These are phyloP conservation scores for Peniophora sp. DNA, from an alignment of 1,284 basidiomycete species.

Conservation along the genomic window DNA sequence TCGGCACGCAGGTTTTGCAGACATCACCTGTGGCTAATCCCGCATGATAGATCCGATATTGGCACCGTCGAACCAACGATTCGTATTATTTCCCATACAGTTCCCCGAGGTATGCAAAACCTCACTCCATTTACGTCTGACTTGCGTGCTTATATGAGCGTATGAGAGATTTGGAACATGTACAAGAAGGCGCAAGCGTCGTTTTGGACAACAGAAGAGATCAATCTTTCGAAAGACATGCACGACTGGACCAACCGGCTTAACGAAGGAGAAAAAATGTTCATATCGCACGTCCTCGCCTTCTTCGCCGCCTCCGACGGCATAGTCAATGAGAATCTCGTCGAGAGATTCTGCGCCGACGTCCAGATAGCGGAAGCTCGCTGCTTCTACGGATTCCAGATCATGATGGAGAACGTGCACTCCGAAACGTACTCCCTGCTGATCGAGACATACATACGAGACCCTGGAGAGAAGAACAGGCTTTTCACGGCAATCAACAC, in stretches of 20 bases:
- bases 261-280: slow-evolving; percentile 91
- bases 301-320: slow-evolving; percentile 97
- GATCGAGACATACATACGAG: slow-evolving; percentile 97
- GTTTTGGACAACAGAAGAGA: slow-evolving; percentile 98
- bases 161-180: slow-evolving; percentile 98
- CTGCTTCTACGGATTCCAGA: slow-evolving; percentile 99
- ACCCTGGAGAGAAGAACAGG: slow-evolving; percentile 73
- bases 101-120: no score
- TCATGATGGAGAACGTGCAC: slow-evolving; percentile 99
- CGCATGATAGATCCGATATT: no score
- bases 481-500: slow-evolving; percentile 95
- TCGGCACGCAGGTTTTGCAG: no score
- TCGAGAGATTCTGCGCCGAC: slow-evolving; percentile 92
- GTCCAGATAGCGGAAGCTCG: slow-evolving; percentile 94
- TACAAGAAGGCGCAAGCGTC: slow-evolving; percentile 92
- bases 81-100: no score
- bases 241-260: slow-evolving; percentile 92
- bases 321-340: slow-evolving; percentile 96
- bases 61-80: no score
- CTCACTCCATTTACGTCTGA: no score
- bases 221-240: slow-evolving; percentile 91
- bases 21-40: no score
- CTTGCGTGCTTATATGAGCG: no score
- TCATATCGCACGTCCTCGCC: slow-evolving; percentile 93
- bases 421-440: slow-evolving; percentile 97